These are phyloP conservation scores for Penicillium sp. DNA, from an alignment of 2,329 filamentous ascomycete species.

Conservation along the genomic window DNA sequence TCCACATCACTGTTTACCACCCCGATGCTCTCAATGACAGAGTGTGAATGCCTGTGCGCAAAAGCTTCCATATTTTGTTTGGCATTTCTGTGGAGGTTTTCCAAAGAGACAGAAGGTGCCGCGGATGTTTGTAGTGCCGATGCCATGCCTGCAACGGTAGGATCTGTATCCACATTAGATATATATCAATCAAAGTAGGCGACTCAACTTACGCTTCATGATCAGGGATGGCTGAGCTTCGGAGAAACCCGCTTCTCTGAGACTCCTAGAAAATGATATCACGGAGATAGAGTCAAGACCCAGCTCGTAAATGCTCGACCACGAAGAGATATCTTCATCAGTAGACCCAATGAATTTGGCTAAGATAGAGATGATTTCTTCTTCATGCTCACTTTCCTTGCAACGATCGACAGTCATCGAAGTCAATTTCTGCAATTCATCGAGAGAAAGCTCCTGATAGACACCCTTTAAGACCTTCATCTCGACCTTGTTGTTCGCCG, in stretches of 20 bases:
- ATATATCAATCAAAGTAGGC: constrained; percentile 25
- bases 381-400: constrained; percentile 33
- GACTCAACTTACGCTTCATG: constrained; percentile 54
- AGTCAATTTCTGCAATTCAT: constrained; percentile 60
- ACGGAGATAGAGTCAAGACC: constrained; percentile 87
- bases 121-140: constrained; percentile 20
- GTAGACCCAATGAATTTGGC: constrained; percentile 52
- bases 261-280: constrained; percentile 63
- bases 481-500: constrained; percentile 87
- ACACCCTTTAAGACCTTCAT: constrained; percentile 65
- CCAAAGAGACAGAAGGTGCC: constrained; percentile 2
- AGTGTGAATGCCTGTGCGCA: constrained; percentile 58
- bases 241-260: constrained; percentile 63
- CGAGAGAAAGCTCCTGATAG: constrained; percentile 61
- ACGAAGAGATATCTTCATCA: constrained; percentile 46
- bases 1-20: constrained; percentile 60
- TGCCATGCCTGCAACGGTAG: constrained; percentile 42
- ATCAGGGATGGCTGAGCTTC: constrained; percentile 64
- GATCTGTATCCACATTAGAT: constrained; percentile 29
- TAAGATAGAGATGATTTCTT: constrained; percentile 55
- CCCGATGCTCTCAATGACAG: constrained; percentile 54
- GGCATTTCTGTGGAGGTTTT: constrained; percentile 45
- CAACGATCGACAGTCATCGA: constrained; percentile 27
- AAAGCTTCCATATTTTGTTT: constrained; percentile 64
- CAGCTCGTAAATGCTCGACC: constrained; percentile 75